These are phyloP conservation scores for Fusarium fracticaudum DNA, from an alignment of 2,329 filamentous ascomycete genomes.

Conservation along the genomic window DNA sequence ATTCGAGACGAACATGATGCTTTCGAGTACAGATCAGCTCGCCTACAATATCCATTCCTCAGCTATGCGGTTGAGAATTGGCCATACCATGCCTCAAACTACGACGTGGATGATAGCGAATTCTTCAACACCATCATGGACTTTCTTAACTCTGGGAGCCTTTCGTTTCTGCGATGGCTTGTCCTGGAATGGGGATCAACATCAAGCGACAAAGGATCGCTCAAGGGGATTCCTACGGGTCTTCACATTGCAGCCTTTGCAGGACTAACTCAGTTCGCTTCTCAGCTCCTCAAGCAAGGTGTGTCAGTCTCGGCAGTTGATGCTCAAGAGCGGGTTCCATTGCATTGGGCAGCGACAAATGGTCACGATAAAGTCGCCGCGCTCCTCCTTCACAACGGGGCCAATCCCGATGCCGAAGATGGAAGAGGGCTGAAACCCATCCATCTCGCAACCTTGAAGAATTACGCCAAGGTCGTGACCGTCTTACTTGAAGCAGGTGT, in stretches of 20 bases:
- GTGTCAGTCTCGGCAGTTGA: not conserved
- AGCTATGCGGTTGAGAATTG: slow-evolving; percentile 36
- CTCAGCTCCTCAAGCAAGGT: slow-evolving; percentile 1
- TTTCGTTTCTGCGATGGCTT: slow-evolving; percentile 31
- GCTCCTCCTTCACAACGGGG: slow-evolving; percentile 18
- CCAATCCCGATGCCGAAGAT: slow-evolving; percentile 18
- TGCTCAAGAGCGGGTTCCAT: slow-evolving; percentile 22
- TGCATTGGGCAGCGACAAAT: slow-evolving; percentile 37
- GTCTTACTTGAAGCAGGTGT: slow-evolving; percentile 24
- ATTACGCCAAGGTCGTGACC: not conserved
- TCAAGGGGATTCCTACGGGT: slow-evolving; percentile 18
- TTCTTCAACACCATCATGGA: slow-evolving; percentile 4
- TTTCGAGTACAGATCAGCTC: slow-evolving; percentile 28
- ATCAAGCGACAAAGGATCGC: not conserved
- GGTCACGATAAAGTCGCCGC: slow-evolving; percentile 21
- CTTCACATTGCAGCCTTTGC: slow-evolving; percentile 35
- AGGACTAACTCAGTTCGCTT: slow-evolving; percentile 25
- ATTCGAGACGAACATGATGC: not conserved
- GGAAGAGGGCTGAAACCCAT: slow-evolving; percentile 27
- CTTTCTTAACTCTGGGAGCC: slow-evolving; percentile 6
- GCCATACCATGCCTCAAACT: slow-evolving; percentile 34
- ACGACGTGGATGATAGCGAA: slow-evolving; percentile 25
- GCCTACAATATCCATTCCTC: slow-evolving; percentile 31
- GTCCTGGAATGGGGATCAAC: slow-evolving; percentile 24
- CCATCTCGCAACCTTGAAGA: slow-evolving; percentile 30